Evolutionary conservation across 2,329 filamentous ascomycete genomes (phyloP).

Genomic region (Ophiocordyceps sinensis): DNA sequence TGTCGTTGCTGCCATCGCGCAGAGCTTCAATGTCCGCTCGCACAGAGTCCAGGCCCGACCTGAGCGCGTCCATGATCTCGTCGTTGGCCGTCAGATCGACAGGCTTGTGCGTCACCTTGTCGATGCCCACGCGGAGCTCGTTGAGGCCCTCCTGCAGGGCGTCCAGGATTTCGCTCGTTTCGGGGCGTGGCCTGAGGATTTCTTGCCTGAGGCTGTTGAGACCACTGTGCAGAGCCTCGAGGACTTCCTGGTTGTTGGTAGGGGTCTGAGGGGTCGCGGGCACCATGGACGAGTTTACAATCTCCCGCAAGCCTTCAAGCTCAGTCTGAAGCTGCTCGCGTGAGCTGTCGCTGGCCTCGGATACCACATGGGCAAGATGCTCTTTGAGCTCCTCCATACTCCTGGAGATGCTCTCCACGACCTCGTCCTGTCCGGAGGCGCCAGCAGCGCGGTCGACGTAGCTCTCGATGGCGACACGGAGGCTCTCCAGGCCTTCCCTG

Average conservation of each 20-base stretch:
- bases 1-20: constrained; percentile 40
- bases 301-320: constrained; percentile 67
- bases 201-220: constrained; percentile 64
- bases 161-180: constrained; percentile 79
- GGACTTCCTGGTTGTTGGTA: constrained; percentile 46
- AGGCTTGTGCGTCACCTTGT: constrained; percentile 64
- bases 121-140: constrained; percentile 62
- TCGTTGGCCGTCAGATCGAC: constrained; percentile 72
- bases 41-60: constrained; percentile 62
- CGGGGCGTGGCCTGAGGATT: constrained; percentile 49
- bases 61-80: constrained; percentile 79
- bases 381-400: constrained; percentile 53
- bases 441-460: constrained; percentile 67
- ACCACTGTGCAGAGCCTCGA: constrained; percentile 56
- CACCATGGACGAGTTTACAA: constrained; percentile 56
- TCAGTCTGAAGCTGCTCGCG: constrained; percentile 62
- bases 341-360: constrained; percentile 29
- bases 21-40: constrained; percentile 66
- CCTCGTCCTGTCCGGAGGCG: constrained; percentile 59
- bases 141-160: constrained; percentile 79
- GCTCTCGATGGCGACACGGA: constrained; percentile 65
- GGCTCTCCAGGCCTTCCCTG: constrained; percentile 70
- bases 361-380: constrained; percentile 36
- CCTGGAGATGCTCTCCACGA: constrained; percentile 52
- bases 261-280: constrained; percentile 35